Percentiles rank a stretch among this genome's conserved stretches.
Conservation (phyloP, 768 basidiomycete genomes). For the Mycena rebaudengoi region DNA sequence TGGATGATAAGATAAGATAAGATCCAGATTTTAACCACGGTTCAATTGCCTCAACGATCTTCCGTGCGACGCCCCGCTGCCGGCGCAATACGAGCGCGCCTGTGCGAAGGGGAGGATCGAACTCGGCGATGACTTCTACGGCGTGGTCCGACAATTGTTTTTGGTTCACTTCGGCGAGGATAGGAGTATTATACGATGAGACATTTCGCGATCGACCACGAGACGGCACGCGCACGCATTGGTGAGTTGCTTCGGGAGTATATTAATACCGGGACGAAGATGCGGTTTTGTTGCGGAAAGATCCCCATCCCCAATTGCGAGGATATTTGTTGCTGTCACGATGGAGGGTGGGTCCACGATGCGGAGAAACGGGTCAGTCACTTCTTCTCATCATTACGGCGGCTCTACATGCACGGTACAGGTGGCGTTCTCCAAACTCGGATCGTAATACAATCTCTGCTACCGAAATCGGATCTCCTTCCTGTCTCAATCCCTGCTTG, state of each 20-base stretch:
- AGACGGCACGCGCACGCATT: neutral
- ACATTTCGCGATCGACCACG: neutral
- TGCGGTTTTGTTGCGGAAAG: conserved; percentile 1
- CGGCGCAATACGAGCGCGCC: neutral
- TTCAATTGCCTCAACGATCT: no score
- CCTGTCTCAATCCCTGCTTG: no score
- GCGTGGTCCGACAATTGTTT: neutral
- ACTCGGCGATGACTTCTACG: neutral
- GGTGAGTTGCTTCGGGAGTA: conserved; percentile 6
- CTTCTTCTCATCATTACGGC: no score
- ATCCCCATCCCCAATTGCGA: neutral
- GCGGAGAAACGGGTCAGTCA: conserved; percentile 8
- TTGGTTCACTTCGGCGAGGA: neutral
- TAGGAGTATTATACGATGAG: neutral
- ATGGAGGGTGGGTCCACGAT: conserved; percentile 11
- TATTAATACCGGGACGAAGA: conserved; percentile 1
- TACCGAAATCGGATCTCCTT: no score
- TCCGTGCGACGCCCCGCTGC: no score
- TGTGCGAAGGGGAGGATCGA: neutral
- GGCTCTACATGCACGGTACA: no score
- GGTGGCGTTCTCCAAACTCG: no score
- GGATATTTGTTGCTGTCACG: conserved; percentile 6
- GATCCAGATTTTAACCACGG: no score
- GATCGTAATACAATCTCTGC: no score
- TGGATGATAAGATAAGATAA: no score